Percentiles rank a stretch among this genome's conserved stretches.
Evolutionary conservation across 1,139 yeast species (phyloP).

Genomic region (Wickerhamomyces sp.): DNA sequence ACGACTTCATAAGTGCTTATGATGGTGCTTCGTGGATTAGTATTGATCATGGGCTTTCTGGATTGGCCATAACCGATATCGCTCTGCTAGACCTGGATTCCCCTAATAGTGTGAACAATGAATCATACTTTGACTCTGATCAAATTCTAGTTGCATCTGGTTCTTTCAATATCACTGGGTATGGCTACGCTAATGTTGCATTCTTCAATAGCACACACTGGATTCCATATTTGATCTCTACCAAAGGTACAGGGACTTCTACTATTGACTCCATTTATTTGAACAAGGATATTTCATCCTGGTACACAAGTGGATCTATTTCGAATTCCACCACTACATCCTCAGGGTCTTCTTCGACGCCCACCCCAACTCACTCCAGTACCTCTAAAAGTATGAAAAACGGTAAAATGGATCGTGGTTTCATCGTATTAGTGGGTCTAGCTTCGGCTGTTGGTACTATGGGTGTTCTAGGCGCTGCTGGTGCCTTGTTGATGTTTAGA

Average conservation of each 20-base stretch:
- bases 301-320: conserved; percentile 25
- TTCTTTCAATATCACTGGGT: conserved; percentile 40
- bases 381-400: conserved; percentile 16
- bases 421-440: conserved; percentile 79
- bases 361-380: conserved; percentile 9
- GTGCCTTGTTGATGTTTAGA: conserved; percentile 49
- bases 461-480: conserved; percentile 57
- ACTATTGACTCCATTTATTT: conserved; percentile 26
- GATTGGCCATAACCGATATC: conserved; percentile 26
- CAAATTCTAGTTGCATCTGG: conserved; percentile 63
- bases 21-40: conserved; percentile 45
- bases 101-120: conserved; percentile 28
- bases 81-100: conserved; percentile 26
- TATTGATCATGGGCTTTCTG: conserved; percentile 10
- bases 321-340: conserved; percentile 20
- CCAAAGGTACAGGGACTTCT: conserved; percentile 16
- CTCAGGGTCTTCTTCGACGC: conserved; percentile 15
- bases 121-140: conserved; percentile 28
- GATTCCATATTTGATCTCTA: conserved; percentile 54
- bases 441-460: conserved; percentile 87
- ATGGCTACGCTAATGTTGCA: conserved; percentile 65
- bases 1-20: conserved; percentile 42
- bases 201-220: conserved; percentile 65
- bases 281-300: conserved; percentile 31
- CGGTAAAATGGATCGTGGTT: conserved; percentile 48